These are phyloP conservation scores for Cynanchum wilfordii DNA, from an alignment of 257 asterid genomes.

Conservation along the genomic window DNA sequence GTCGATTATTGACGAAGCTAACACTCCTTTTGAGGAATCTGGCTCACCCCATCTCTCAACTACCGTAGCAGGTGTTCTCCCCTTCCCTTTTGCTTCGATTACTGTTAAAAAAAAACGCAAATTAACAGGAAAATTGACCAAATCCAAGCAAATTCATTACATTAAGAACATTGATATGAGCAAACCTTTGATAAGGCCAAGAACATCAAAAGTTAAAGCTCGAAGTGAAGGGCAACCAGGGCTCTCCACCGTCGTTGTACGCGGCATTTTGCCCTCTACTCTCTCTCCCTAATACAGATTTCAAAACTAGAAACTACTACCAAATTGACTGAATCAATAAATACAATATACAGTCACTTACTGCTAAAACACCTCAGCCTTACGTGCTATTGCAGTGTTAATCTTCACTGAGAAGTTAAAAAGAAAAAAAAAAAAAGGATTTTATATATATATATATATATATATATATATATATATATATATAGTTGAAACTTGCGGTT, in stretches of 20 bases:
- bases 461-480: no score
- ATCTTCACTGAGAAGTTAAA: neutral
- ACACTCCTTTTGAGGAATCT: conserved; percentile 58
- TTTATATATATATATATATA: no score
- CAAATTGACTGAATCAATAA: neutral
- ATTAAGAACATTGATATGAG: neutral
- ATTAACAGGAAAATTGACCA: neutral
- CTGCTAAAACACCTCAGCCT: neutral
- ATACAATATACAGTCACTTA: neutral
- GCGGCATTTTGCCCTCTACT: conserved; percentile 42
- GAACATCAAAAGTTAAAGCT: conserved; percentile 68
- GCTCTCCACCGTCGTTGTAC: conserved; percentile 64
- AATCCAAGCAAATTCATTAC: neutral
- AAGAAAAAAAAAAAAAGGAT: no score
- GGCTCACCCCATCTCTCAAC: conserved; percentile 93
- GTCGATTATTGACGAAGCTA: conserved; percentile 62
- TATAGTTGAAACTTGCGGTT: no score
- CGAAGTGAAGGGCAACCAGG: conserved; percentile 85
- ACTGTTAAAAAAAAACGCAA: conserved; percentile 32
- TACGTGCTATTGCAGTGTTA: neutral
- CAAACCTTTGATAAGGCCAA: conserved; percentile 83
- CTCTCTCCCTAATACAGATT: neutral
- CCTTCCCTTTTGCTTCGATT: conserved; percentile 52
- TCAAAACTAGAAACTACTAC: neutral
- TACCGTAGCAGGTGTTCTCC: conserved; percentile 49